phyloP scores from a whole-genome alignment of 2,329 filamentous ascomycete species.

The Ascochyta rabiei region DNA sequence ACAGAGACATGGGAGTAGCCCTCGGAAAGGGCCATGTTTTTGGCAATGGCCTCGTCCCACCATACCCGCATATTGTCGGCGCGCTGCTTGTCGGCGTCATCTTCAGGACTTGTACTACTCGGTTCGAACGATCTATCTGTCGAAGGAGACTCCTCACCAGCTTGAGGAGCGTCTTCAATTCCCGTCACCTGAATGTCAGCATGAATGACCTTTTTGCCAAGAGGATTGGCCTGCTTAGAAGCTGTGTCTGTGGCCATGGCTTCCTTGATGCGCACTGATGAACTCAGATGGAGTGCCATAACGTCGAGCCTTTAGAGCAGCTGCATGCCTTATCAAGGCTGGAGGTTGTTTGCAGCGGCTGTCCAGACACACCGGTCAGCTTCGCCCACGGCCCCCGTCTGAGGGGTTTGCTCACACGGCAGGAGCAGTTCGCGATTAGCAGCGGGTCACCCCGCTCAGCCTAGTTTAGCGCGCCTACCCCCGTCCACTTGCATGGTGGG shows the following conservation, averaged over 20 bases:
- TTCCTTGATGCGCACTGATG: constrained; percentile 16
- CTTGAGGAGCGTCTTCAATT: constrained; percentile 23
- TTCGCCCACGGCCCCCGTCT: constrained; percentile 36
- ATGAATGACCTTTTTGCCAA: constrained; percentile 31
- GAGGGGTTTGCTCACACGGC: constrained; percentile 2
- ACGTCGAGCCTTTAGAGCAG: constrained; percentile 3
- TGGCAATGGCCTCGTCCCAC: constrained; percentile 41
- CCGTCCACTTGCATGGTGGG: constrained; percentile 19
- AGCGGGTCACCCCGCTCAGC: constrained; percentile 12
- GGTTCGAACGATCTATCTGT: constrained; percentile 6
- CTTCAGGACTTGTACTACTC: constrained; percentile 10
- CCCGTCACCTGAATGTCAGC: constrained; percentile 33
- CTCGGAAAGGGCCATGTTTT: constrained; percentile 39
- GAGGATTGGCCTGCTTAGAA: constrained; percentile 20
- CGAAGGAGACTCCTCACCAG: not conserved
- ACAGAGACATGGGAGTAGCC: constrained; percentile 46
- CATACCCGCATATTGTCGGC: constrained; percentile 39
- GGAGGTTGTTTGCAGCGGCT: constrained; percentile 24
- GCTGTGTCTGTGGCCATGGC: constrained; percentile 25
- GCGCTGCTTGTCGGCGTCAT: constrained; percentile 23
- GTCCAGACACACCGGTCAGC: constrained; percentile 18
- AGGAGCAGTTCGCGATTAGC: constrained; percentile 13
- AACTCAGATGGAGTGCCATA: constrained; percentile 20
- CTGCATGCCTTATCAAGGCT: constrained; percentile 16
- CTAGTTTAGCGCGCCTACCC: constrained; percentile 3